Conservation (phyloP, 2,329 filamentous ascomycete genomes). For the Colletotrichum simmondsii region DNA sequence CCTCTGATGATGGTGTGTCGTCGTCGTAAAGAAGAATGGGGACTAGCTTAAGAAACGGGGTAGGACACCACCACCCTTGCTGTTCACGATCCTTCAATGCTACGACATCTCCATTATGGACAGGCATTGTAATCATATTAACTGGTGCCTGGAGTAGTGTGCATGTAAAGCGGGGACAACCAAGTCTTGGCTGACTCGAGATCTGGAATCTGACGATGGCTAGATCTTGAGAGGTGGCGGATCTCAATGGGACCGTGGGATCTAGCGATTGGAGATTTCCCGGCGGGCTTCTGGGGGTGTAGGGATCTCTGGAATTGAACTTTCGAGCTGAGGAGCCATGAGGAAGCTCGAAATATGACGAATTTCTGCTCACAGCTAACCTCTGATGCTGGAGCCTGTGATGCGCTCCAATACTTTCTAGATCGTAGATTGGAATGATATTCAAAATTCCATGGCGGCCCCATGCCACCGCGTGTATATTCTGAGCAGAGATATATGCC, state of each 20-base stretch:
- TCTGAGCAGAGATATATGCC: conserved; percentile 3
- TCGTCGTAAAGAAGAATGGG: neutral
- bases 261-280: no score
- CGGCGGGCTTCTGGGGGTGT: no score
- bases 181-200: neutral
- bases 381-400: no score
- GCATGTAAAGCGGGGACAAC: neutral
- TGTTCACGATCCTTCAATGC: neutral
- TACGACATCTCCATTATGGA: neutral
- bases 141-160: neutral
- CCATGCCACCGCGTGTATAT: neutral
- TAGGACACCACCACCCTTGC: neutral
- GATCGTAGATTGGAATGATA: no score
- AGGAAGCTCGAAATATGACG: no score
- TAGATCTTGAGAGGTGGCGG: neutral
- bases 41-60: neutral
- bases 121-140: no score
- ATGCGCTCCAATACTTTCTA: no score
- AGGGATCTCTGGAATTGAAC: no score
- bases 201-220: no score
- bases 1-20: neutral
- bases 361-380: no score
- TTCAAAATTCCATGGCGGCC: neutral
- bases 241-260: neutral
- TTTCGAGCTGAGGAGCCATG: no score